Percentiles rank a stretch among this genome's conserved stretches.
phyloP scores from a whole-genome alignment of 1,139 yeast genomes.

The Dujonia santamariae region DNA sequence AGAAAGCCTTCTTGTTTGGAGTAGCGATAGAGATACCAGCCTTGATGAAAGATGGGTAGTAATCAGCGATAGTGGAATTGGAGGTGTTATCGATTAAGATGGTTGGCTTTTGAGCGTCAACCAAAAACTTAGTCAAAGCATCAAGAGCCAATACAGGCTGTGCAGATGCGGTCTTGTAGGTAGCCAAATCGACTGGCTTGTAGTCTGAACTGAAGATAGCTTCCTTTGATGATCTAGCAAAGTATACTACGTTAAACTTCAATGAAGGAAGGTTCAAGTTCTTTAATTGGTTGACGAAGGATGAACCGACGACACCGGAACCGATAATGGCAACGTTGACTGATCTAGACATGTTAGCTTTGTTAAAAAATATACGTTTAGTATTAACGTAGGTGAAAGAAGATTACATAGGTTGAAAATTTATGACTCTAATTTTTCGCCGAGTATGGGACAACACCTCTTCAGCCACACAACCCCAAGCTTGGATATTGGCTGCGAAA shows the following conservation, averaged over 20 bases:
- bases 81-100: constrained; percentile 94
- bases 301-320: constrained; percentile 93
- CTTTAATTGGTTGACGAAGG: constrained; percentile 63
- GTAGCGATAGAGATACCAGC: constrained; percentile 92
- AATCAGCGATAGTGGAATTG: constrained; percentile 67
- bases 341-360: constrained; percentile 43
- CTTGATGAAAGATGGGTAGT: constrained; percentile 70
- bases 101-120: constrained; percentile 67
- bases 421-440: too few species aligned
- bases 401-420: too few species aligned
- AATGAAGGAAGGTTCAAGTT: constrained; percentile 58
- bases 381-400: too few species aligned
- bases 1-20: constrained; percentile 96
- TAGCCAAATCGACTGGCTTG: constrained; percentile 60
- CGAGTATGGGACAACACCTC: too few species aligned
- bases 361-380: too few species aligned
- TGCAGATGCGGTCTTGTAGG: constrained; percentile 55
- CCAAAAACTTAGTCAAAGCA: constrained; percentile 60
- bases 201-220: constrained; percentile 70
- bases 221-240: constrained; percentile 68
- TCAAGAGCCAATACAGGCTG: constrained; percentile 52
- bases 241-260: constrained; percentile 71
- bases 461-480: too few species aligned
- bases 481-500: too few species aligned
- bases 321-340: constrained; percentile 84